These are phyloP conservation scores for Coleophoma eucalyptorum DNA, from an alignment of 2,329 filamentous ascomycete species.

Conservation along the genomic window DNA sequence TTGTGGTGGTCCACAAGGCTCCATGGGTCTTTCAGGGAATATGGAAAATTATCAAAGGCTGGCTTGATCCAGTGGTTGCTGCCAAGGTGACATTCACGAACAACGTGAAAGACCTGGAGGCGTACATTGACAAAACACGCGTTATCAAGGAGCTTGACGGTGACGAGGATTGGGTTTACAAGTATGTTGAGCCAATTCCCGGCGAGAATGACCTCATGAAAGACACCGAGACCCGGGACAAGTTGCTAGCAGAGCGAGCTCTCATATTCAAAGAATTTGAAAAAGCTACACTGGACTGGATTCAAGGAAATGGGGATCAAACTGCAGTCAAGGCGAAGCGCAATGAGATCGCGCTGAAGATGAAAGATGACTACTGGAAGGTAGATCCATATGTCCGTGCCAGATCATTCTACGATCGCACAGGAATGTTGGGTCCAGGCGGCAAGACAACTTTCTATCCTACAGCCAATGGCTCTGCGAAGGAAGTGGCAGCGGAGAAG, in stretches of 20 bases:
- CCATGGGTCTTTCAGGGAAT: slow-evolving; percentile 98
- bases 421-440: slow-evolving; percentile 62
- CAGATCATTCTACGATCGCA: slow-evolving; percentile 79
- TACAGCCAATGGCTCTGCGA: slow-evolving; percentile 7
- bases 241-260: slow-evolving; percentile 59
- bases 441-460: slow-evolving; percentile 71
- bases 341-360: slow-evolving; percentile 53
- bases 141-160: slow-evolving; percentile 85
- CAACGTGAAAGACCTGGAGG: slow-evolving; percentile 70
- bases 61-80: slow-evolving; percentile 95
- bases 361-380: slow-evolving; percentile 80
- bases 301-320: slow-evolving; percentile 39
- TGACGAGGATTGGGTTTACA: slow-evolving; percentile 78
- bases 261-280: slow-evolving; percentile 72
- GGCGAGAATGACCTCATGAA: slow-evolving; percentile 78
- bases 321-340: slow-evolving; percentile 52
- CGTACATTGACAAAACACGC: slow-evolving; percentile 66
- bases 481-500: slow-evolving; percentile 4
- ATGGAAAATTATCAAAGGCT: slow-evolving; percentile 92
- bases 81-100: slow-evolving; percentile 92
- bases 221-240: slow-evolving; percentile 57
- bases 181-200: slow-evolving; percentile 70
- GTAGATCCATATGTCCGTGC: slow-evolving; percentile 85
- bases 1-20: slow-evolving; percentile 90
- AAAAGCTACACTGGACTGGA: slow-evolving; percentile 71